These are phyloP conservation scores for Purshia tridentata DNA, from an alignment of 306 rosid species.

Conservation along the genomic window DNA sequence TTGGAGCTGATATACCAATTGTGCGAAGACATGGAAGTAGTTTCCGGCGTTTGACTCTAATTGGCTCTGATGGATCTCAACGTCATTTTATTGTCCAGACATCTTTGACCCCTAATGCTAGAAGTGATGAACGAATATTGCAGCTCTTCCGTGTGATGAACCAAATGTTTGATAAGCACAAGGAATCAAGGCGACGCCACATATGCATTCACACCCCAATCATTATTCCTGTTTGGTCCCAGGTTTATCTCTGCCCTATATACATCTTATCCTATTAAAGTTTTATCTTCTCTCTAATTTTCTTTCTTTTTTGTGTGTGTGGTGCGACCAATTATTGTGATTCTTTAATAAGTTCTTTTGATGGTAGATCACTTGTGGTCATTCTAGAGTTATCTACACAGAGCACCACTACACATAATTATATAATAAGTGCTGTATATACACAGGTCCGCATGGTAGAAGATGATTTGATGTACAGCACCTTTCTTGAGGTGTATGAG, in stretches of 20 bases:
- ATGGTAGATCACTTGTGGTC: slow-evolving; percentile 6
- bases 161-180: slow-evolving; percentile 99
- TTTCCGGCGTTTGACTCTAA: slow-evolving; percentile 91
- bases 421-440: slow-evolving; percentile 11
- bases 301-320: not conserved
- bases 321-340: not conserved
- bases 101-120: slow-evolving; percentile 95
- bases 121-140: slow-evolving; percentile 97
- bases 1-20: slow-evolving; percentile 97
- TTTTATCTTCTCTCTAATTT: not conserved
- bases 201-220: slow-evolving; percentile 93
- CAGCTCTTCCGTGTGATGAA: slow-evolving; percentile 99
- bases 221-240: slow-evolving; percentile 99
- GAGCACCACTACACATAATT: not conserved
- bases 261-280: slow-evolving; percentile 10
- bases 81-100: slow-evolving; percentile 99
- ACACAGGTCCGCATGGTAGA: slow-evolving; percentile 99
- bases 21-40: slow-evolving; percentile 99
- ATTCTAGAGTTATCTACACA: not conserved
- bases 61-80: slow-evolving; percentile 99
- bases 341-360: slow-evolving; percentile 7
- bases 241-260: slow-evolving; percentile 46
- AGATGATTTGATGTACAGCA: slow-evolving; percentile 98
- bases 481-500: slow-evolving; percentile 99
- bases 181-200: slow-evolving; percentile 98